Evolutionary conservation across 1,139 yeast genomes (phyloP), one percentile per base, ranked within the genome.

Genomic region (Hemisphaericaspora subhashii): DNA sequence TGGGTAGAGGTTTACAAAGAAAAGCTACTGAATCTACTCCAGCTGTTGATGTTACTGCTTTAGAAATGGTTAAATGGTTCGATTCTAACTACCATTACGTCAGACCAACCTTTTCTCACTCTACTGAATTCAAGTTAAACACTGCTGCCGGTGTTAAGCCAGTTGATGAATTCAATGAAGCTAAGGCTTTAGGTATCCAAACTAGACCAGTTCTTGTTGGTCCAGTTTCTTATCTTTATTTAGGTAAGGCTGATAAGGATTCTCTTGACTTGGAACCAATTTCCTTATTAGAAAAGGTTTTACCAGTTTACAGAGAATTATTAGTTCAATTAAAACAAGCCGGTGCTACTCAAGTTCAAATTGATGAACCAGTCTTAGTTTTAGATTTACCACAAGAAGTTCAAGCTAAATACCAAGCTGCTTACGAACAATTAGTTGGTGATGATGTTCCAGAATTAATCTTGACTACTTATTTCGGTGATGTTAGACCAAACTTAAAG

Each of bases 1-100:
- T 92, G 98, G 98, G 98, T 72, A 89, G 98, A 82, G 98, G 98
- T 83, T 81, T 92, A 68, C 98, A 94, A 79, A 87, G 94, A 75
- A 83, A 86, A 72, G 96, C 95, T 54, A 86, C 94, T 53, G 96
- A 86, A 55, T 66, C 90, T 54, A 67, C 82, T 48, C 79, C 85
- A 55, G 95, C 95, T 54, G 96, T 92, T 56, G 98, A 94, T 71
- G 98, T 92, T 47, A 92, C 98, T 52, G 98, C 98, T 58, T 81
- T 88, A 70, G 98, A 92, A 81, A 92, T 92, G 98, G 98, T 92
- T 58, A 92, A 92, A 79, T 92, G 98, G 98, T 92, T 92, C 58
- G 98, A 92, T 73, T 86, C 98, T 51, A 92, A 92, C 87, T 92
- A 92, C 86, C 98, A 92, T 74, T 94, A 92, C 69, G 98, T 92